A percentile compares a stretch with the other conserved stretches of the same genome.
Conservation (phyloP, 371 early-diverging fungal species). For the Mortierella sp. region DNA sequence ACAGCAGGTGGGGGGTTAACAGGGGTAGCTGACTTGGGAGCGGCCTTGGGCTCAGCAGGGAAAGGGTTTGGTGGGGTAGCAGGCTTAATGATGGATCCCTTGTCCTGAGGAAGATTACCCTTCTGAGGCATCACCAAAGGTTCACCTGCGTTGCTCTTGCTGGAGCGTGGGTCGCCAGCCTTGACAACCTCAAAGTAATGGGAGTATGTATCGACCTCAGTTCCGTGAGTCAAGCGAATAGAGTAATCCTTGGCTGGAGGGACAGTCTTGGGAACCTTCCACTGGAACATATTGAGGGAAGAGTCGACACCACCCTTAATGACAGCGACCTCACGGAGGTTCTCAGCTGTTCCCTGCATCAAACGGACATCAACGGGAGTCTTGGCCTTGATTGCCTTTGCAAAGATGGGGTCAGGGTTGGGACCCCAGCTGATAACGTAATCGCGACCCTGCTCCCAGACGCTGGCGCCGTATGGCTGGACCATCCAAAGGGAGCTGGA, state of each 20-base stretch:
- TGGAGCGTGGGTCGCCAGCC: slow-evolving; percentile 36
- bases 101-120: slow-evolving; percentile 19
- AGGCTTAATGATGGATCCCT: slow-evolving; percentile 32
- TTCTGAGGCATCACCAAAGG: slow-evolving; percentile 43
- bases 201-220: slow-evolving; percentile 40
- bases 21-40: background rate
- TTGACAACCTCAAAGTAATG: slow-evolving; percentile 53
- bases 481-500: slow-evolving; percentile 52
- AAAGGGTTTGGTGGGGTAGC: slow-evolving; percentile 40
- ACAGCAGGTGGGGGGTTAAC: background rate
- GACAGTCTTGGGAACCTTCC: slow-evolving; percentile 34
- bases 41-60: slow-evolving; percentile 23
- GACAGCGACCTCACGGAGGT: slow-evolving; percentile 30
- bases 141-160: slow-evolving; percentile 45
- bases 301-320: slow-evolving; percentile 20
- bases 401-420: slow-evolving; percentile 39
- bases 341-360: slow-evolving; percentile 40
- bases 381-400: slow-evolving; percentile 30
- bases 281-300: slow-evolving; percentile 30
- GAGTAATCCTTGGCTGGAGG: slow-evolving; percentile 41
- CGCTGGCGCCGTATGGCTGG: slow-evolving; percentile 41
- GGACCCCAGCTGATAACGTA: slow-evolving; percentile 55
- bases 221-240: slow-evolving; percentile 34
- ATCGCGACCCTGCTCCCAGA: slow-evolving; percentile 43
- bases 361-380: slow-evolving; percentile 31